Conservation (phyloP, 1,284 basidiomycete genomes). For the Ustilago cynodontis region DNA sequence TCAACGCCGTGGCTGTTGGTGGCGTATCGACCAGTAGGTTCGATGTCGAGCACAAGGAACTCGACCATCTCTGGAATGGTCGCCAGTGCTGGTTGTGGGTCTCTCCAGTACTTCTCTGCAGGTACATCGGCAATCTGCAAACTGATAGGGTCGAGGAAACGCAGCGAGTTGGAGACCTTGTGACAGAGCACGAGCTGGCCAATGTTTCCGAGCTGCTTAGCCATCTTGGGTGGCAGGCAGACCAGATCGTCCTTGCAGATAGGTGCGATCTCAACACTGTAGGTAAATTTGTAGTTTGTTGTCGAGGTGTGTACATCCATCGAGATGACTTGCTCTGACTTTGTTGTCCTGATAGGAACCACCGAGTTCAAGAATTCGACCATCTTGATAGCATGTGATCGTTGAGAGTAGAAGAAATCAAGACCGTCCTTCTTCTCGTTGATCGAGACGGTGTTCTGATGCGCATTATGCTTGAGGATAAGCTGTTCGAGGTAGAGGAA, state of each 20-base stretch:
- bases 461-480: slow-evolving; percentile 94
- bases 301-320: slow-evolving; percentile 91
- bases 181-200: slow-evolving; percentile 86
- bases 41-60: slow-evolving; percentile 94
- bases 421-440: slow-evolving; percentile 94
- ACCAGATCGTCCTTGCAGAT: slow-evolving; percentile 98
- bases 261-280: slow-evolving; percentile 95
- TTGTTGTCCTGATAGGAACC: slow-evolving; percentile 87
- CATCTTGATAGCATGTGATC: slow-evolving; percentile 95
- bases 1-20: slow-evolving; percentile 56
- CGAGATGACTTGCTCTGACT: slow-evolving; percentile 92
- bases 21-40: slow-evolving; percentile 73
- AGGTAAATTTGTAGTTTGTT: slow-evolving; percentile 97
- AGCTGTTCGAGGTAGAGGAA: slow-evolving; percentile 98
- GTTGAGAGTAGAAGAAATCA: slow-evolving; percentile 93
- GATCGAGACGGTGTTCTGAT: slow-evolving; percentile 94
- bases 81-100: slow-evolving; percentile 86
- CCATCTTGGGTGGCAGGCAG: slow-evolving; percentile 85
- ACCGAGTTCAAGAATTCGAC: slow-evolving; percentile 91
- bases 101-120: slow-evolving; percentile 87
- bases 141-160: slow-evolving; percentile 89
- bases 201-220: slow-evolving; percentile 87
- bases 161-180: slow-evolving; percentile 90
- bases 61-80: slow-evolving; percentile 87
- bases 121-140: slow-evolving; percentile 86